These are phyloP conservation scores for Penicillium cosmopolitanum DNA, from an alignment of 495 filamentous ascomycete genomes.

Conservation along the genomic window DNA sequence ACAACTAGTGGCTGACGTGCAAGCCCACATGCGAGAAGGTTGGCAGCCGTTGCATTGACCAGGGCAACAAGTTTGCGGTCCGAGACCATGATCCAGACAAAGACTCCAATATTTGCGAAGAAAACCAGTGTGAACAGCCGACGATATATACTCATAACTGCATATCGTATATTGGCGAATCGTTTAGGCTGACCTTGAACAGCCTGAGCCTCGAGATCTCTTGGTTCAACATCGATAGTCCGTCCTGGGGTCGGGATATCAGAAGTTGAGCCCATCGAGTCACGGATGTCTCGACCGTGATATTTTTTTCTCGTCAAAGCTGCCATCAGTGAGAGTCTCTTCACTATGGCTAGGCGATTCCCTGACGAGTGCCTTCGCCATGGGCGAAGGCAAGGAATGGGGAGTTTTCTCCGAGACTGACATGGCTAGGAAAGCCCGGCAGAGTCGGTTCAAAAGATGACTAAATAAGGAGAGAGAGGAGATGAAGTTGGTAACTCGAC, in stretches of 20 bases:
- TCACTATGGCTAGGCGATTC: slow-evolving; percentile 1
- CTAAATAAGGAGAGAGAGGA: slow-evolving; percentile 15
- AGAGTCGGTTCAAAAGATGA: slow-evolving; percentile 25
- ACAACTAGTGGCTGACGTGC: slow-evolving; percentile 77
- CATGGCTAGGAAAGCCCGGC: slow-evolving; percentile 23
- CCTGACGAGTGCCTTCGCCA: not conserved
- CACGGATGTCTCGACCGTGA: slow-evolving; percentile 23
- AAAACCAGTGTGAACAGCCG: slow-evolving; percentile 58
- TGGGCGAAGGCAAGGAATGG: slow-evolving; percentile 28
- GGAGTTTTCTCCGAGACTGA: slow-evolving; percentile 31
- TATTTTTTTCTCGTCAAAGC: slow-evolving; percentile 12
- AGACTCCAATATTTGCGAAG: slow-evolving; percentile 53
- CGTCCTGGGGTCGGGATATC: not conserved
- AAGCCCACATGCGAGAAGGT: slow-evolving; percentile 57
- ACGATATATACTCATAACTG: slow-evolving; percentile 50
- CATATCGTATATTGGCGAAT: slow-evolving; percentile 40
- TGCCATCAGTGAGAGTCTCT: slow-evolving; percentile 29
- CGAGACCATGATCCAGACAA: slow-evolving; percentile 45
- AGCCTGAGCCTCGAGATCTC: slow-evolving; percentile 48
- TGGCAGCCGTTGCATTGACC: slow-evolving; percentile 56
- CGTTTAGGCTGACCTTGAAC: slow-evolving; percentile 32
- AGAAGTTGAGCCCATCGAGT: slow-evolving; percentile 19
- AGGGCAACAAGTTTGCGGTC: slow-evolving; percentile 41
- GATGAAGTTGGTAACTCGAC: slow-evolving; percentile 23
- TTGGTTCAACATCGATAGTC: slow-evolving; percentile 1